Base-by-base conservation (phyloP, 23 red algal genomes). In the Gracilaria gracilis region DNA sequence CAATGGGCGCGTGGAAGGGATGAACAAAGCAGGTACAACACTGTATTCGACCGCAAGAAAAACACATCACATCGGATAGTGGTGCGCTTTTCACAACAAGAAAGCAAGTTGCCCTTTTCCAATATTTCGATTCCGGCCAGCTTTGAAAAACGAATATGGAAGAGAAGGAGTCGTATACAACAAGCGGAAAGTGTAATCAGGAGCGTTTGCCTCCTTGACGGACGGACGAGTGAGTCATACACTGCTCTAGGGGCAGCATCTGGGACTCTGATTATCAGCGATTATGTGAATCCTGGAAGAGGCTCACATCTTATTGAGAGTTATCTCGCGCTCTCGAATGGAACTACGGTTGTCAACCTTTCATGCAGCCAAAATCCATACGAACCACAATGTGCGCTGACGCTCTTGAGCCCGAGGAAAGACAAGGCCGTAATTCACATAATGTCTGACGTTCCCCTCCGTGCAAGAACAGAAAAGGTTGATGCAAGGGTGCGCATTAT, bases 1-100 rank as follows among this genome's bases (percentile, higher is more conserved):
- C 76, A 81, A 59, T 81, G 76, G 76, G 76, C 76, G 0, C 37
- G 49, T 5, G 76, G 76, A 37, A 44, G 35, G 38, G 21, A 42
- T 24, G 35, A 17, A 40, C 67, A 73, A 73, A 0, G n/a, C 1
- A 4, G 34, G 24, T 73, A 73, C 38, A 73, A 73, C 38, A 73
- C 38, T 7, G 35, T 40, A 20, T 73, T 33, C 67, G 67, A 73
- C 28, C 35, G 28, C 21, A 37, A 21, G 2, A 73, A 1, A 5
- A 73, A 5, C 8, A 44, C 67, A 11, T 3, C 34, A n/a, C 21
- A 37, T 44, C 67, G 34, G 24, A n/a, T 44, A 15, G 67, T 9
- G 33, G 38, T 73, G 34, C 34, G 34, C 67, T 73, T 73, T 44
- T 73, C 38, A 20, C 35, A 44, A 73, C 11, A 42, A 42, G 67